Percentiles rank a stretch among this genome's conserved stretches.
These are phyloP conservation scores for Spinacia oleracea DNA, from an alignment of 179 eudicot species.

Conservation along the genomic window DNA sequence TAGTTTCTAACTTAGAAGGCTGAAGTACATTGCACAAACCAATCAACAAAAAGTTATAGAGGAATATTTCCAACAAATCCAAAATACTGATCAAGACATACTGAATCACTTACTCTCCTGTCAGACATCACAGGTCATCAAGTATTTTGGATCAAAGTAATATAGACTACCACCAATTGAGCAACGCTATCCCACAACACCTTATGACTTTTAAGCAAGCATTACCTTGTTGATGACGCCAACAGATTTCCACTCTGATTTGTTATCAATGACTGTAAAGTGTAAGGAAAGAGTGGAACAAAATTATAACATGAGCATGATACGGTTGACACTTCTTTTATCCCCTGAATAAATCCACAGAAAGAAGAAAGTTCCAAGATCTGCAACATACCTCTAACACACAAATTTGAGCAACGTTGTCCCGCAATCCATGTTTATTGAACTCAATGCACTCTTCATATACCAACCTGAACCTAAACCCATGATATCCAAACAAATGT, in stretches of 20 bases:
- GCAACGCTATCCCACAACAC: not conserved
- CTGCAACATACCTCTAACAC: slow-evolving; percentile 73
- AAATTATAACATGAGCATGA: not conserved
- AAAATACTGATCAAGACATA: not conserved
- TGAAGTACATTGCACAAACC: not conserved
- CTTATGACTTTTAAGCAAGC: not conserved
- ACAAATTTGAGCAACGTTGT: slow-evolving; percentile 97
- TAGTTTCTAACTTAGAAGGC: not conserved
- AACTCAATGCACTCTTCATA: slow-evolving; percentile 85
- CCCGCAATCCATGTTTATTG: slow-evolving; percentile 81
- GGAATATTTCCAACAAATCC: not conserved
- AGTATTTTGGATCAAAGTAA: no score
- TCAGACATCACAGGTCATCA: not conserved
- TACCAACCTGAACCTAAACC: slow-evolving; percentile 74
- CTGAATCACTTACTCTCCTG: not conserved
- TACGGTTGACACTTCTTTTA: not conserved
- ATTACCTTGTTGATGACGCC: slow-evolving; percentile 48
- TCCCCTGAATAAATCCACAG: not conserved
- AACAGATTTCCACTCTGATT: slow-evolving; percentile 29
- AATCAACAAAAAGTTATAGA: not conserved
- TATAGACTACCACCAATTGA: not conserved
- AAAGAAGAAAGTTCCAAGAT: slow-evolving; percentile 16
- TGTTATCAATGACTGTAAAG: slow-evolving; percentile 52
- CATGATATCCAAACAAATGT: slow-evolving; percentile 22
- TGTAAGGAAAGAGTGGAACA: not conserved